These are phyloP conservation scores for Phaseolus coccineus DNA, from an alignment of 331 rosid genomes.

Conservation along the genomic window DNA sequence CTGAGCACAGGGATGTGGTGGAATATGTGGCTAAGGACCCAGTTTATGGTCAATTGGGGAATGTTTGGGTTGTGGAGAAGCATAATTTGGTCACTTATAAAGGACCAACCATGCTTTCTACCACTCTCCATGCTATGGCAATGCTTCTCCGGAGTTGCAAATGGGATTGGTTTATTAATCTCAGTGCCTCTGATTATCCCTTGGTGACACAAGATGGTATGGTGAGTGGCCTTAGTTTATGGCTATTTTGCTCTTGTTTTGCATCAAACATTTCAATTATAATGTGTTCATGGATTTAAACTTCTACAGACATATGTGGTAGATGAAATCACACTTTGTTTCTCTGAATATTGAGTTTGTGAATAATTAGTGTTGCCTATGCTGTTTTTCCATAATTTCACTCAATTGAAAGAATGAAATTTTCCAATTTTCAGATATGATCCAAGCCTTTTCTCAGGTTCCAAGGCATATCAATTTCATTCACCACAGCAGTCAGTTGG, in stretches of 20 bases:
- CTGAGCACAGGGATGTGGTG: constrained; percentile 64
- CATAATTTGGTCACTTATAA: constrained; percentile 82
- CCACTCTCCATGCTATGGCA: constrained; percentile 87
- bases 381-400: not conserved
- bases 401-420: not conserved
- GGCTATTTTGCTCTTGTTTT: not conserved
- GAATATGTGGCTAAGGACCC: constrained; percentile 59
- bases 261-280: too few relatives aligned
- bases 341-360: too few relatives aligned
- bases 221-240: constrained; percentile 72
- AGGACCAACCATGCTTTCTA: constrained; percentile 98
- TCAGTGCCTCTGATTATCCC: constrained; percentile 94
- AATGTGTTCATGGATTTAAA: too few relatives aligned
- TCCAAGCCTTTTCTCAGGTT: constrained; percentile 74
- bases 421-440: constrained; percentile 67
- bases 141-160: constrained; percentile 67
- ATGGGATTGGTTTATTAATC: constrained; percentile 97
- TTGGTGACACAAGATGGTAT: constrained; percentile 96
- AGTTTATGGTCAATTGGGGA: constrained; percentile 72
- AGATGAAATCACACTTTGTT: too few relatives aligned
- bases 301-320: too few relatives aligned
- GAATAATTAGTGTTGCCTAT: not conserved
- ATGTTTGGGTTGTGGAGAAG: constrained; percentile 84
- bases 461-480: constrained; percentile 82
- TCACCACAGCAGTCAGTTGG: constrained; percentile 83